A percentile compares a stretch with the other conserved stretches of the same genome.
Conservation (phyloP, 805 yeast species). For the Sungouiozyma ichnusensis region DNA sequence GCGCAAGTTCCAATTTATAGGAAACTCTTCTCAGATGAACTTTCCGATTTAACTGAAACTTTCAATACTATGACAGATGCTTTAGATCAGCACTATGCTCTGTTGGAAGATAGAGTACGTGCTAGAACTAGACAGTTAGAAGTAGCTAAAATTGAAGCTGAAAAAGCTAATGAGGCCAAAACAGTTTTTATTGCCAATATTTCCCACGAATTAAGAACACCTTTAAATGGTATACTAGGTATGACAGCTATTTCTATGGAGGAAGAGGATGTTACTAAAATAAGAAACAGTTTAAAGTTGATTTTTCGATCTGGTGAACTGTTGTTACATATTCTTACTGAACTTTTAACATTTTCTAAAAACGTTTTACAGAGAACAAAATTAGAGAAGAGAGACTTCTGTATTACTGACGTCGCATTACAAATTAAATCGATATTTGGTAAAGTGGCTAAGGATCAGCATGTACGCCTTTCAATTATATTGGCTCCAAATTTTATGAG, state of each 20-base stretch:
- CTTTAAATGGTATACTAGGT: constrained; percentile 90
- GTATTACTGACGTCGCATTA: constrained; percentile 66
- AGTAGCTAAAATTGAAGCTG: constrained; percentile 80
- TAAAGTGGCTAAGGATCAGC: constrained; percentile 66
- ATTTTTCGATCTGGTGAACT: constrained; percentile 89
- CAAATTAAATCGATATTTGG: constrained; percentile 81
- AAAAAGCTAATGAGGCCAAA: constrained; percentile 92
- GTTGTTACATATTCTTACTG: constrained; percentile 79
- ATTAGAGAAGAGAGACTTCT: constrained; percentile 74
- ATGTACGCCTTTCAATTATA: constrained; percentile 54
- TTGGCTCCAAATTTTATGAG: constrained; percentile 52
- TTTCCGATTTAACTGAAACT: constrained; percentile 78
- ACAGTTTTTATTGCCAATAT: constrained; percentile 88
- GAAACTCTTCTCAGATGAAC: constrained; percentile 64
- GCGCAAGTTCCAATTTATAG: constrained; percentile 38
- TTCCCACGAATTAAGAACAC: constrained; percentile 90
- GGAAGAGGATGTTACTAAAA: constrained; percentile 56
- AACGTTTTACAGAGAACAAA: constrained; percentile 78
- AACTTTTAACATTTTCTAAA: constrained; percentile 78
- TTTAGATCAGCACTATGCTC: constrained; percentile 70
- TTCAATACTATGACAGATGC: constrained; percentile 89
- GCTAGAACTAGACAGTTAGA: constrained; percentile 82
- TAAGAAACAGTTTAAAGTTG: constrained; percentile 66
- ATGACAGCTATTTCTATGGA: constrained; percentile 92
- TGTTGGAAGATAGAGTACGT: constrained; percentile 78